Evolutionary conservation across 192 early-diverging fungal species (phyloP), one percentile per base, ranked within the genome.

Genomic region (Backusella luteola): DNA sequence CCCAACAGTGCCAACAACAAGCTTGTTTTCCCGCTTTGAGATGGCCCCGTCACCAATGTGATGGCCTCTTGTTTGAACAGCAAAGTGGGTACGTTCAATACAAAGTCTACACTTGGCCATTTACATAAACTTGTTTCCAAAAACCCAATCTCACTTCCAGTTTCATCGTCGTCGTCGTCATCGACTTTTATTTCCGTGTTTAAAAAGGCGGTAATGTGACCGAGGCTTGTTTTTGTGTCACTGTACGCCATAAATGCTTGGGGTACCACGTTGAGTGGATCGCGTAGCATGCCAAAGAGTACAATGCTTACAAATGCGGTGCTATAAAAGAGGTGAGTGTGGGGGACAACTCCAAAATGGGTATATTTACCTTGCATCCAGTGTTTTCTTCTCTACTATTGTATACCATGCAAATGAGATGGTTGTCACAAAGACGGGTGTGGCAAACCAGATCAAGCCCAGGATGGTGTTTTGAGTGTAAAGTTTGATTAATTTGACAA

Each of bases 221-320:
- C 83, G 19, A 93, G 77, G 15, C 87, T 88, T 26, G 91, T 89
- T 26, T 84, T 80, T 6, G 88, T 81, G 63, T 86, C 82, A 52
- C 86, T 83, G 36, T 87, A 83, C 3, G 86, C 72, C 46, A 89
- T 84, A 32, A 91, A 84, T 26, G 88, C 89, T 41, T 91, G 89
- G 6, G 92, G 90, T 41, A 91, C 79, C 12, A 79, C 83, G 26
- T 81, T 73, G 6, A 90, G 80, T 49, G 90, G 91, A n/a, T 84
- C 80, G 21, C 86, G 84, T 4, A 94, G 73, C 74, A 84, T 85
- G 15, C 89, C 86, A 78, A 93, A 93, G 6, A 94, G 80, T 1
- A 89, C 85, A 72, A 93, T 80, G 36, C 84, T 84, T 0, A 92
- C 90, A 80, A 93, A 94, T 0, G 90, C 93, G 14, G 88, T 86